Base-by-base conservation (phyloP, 495 filamentous ascomycete species). In the Hypoxylon cercidicola region DNA sequence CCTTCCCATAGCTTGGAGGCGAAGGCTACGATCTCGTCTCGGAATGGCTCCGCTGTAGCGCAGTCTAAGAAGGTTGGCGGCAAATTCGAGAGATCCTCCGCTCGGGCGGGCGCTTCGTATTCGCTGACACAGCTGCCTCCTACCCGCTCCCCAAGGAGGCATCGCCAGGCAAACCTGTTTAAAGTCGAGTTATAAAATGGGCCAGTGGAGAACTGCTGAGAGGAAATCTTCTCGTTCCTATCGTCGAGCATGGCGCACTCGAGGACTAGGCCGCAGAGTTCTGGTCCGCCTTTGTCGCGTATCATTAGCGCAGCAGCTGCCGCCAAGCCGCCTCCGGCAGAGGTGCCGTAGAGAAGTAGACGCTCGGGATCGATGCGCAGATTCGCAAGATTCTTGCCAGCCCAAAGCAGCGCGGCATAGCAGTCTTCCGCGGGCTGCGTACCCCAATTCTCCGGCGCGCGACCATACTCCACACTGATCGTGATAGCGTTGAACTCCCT, bases 161-260 rank as follows among this genome's bases (percentile, higher is more conserved):
- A 81, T 12, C 62, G 58, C 71, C 71, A 74, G 56, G 71, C 71
- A 61, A 74, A 74, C 49, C 41, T 48, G 41, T 74, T 74, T 39
- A 74, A 50, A 39, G 58, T 75, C 66, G 66, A 75, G 53, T 71
- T 72, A 32, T 71, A 74, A 68, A 70, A 74, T 32, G 75, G 54
- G 66, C 74, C 62, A 15, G 65, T 59, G 43, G 65, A 69, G 56
- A 62, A 64, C 50, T 72, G 68, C 12, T 71, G 65, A 44, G 67
- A 66, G 35, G 72, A 74, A 4, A 69, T 53, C 28, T 72, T 74
- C 19, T 73, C 66, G 34, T 71, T 74, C 52, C 74, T 69, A 39
- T 74, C 72, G 49, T 76, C 74, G 49, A 76, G 68, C 74, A 76
- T 76, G 53, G 74, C 70, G 19, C 69, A 74, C 55, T 74, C 65